Conservation (phyloP, 306 rosid genomes). For the Rosa multiflora region DNA sequence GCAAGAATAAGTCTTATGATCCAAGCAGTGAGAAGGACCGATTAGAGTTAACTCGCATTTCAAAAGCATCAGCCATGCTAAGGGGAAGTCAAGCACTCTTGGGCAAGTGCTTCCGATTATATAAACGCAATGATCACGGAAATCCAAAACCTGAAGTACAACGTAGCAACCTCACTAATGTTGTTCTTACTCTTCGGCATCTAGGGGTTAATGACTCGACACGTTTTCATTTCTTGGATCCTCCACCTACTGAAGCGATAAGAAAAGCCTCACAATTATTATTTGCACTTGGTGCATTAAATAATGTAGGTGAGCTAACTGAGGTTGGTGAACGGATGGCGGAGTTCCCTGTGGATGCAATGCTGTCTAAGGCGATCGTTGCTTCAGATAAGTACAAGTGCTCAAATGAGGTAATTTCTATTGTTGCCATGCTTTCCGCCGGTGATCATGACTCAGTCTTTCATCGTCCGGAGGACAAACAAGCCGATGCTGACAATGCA, state of each 20-base stretch:
- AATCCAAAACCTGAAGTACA: constrained; percentile 63
- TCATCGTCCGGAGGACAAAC: constrained; percentile 76
- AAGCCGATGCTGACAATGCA: constrained; percentile 84
- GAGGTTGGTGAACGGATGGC: constrained; percentile 89
- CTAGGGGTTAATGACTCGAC: constrained; percentile 54
- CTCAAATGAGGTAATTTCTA: constrained; percentile 74
- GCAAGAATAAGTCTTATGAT: constrained; percentile 58
- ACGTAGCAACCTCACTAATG: constrained; percentile 81
- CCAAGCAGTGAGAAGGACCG: constrained; percentile 90
- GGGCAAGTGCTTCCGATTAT: constrained; percentile 66
- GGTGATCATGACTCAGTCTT: constrained; percentile 66
- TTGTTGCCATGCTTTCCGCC: constrained; percentile 84
- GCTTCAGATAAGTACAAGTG: constrained; percentile 79
- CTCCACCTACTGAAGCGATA: constrained; percentile 81
- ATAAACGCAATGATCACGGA: constrained; percentile 43
- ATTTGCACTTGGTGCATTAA: constrained; percentile 70
- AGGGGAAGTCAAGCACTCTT: constrained; percentile 43
- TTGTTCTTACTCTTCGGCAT: constrained; percentile 71
- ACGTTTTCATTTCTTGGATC: constrained; percentile 84
- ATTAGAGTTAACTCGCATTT: constrained; percentile 61
- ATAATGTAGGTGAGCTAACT: constrained; percentile 72
- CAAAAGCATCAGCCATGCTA: constrained; percentile 85
- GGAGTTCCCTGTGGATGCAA: constrained; percentile 91
- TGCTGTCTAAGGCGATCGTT: constrained; percentile 83
- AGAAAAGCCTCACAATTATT: constrained; percentile 74